Conservation (phyloP, 2,329 filamentous ascomycete genomes). For the Fusarium poae region DNA sequence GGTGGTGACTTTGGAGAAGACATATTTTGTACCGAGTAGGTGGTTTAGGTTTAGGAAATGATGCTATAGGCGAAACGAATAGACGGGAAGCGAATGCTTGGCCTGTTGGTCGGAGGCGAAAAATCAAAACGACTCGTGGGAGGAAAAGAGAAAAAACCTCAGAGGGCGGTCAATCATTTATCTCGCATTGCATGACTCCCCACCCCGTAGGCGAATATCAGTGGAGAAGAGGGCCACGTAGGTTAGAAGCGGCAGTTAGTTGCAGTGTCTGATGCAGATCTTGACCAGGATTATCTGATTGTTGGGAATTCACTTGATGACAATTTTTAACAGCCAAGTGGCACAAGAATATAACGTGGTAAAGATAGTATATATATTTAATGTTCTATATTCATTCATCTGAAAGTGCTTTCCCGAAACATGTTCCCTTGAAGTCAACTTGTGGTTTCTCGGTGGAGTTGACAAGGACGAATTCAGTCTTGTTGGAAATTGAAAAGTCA, state of each 20-base stretch:
- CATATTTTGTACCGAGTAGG: not conserved
- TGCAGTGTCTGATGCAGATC: slow-evolving; percentile 3
- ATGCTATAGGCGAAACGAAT: not conserved
- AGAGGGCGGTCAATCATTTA: slow-evolving; percentile 30
- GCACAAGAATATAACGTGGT: too few species aligned
- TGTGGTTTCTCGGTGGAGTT: not conserved
- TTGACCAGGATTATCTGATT: not conserved
- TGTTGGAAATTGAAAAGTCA: not conserved
- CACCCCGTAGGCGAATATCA: slow-evolving; percentile 7
- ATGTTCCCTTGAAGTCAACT: slow-evolving; percentile 7
- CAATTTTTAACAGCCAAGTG: not conserved
- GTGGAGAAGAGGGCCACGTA: slow-evolving; percentile 13
- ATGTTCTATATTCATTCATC: too few species aligned
- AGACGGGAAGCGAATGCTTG: not conserved
- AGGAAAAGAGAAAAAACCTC: slow-evolving; percentile 14
- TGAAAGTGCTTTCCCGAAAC: not conserved
- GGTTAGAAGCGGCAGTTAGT: not conserved
- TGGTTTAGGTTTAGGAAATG: not conserved
- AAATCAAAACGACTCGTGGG: not conserved
- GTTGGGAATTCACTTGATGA: not conserved
- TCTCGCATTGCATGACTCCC: slow-evolving; percentile 21
- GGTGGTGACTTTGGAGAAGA: not conserved
- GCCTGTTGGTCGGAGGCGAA: not conserved
- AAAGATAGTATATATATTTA: not conserved
- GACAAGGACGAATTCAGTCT: not conserved